These are phyloP conservation scores for Scutellaria galericulata DNA, from an alignment of 257 asterid genomes.

Conservation along the genomic window DNA sequence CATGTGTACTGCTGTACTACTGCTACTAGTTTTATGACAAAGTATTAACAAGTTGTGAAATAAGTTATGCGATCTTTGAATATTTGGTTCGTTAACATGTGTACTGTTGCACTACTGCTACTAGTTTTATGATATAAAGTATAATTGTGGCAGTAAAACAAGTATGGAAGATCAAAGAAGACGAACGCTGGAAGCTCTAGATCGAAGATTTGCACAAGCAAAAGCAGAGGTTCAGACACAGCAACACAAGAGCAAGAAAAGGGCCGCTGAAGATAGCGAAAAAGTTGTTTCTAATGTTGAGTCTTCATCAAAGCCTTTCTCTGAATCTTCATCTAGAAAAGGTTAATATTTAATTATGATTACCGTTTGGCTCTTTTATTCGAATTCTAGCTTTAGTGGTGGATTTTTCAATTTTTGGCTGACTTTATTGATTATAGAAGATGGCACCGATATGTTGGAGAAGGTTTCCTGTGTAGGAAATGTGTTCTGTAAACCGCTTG, in stretches of 20 bases:
- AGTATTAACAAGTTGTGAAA: neutral
- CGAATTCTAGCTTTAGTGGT: neutral
- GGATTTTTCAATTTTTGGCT: neutral
- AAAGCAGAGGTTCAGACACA: constrained; percentile 59
- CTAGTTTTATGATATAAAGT: neutral
- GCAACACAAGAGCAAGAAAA: constrained; percentile 57
- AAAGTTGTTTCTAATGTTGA: constrained; percentile 20
- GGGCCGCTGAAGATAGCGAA: constrained; percentile 39
- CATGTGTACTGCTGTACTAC: too few relatives aligned
- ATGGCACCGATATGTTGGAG: neutral
- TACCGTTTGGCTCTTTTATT: neutral
- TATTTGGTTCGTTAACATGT: too few relatives aligned
- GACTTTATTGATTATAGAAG: constrained; percentile 1
- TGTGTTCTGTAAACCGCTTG: neutral
- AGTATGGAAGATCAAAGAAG: constrained; percentile 66
- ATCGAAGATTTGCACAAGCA: constrained; percentile 76
- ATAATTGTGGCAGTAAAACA: constrained; percentile 22
- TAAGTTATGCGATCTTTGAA: too few relatives aligned
- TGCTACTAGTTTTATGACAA: too few relatives aligned
- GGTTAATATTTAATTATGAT: constrained; percentile 45
- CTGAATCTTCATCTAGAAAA: constrained; percentile 48
- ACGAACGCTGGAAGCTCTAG: constrained; percentile 76
- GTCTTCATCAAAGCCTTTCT: constrained; percentile 39
- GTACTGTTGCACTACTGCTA: too few relatives aligned
- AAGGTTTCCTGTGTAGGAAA: neutral